Evolutionary conservation across 371 early-diverging fungal species (phyloP), one percentile per base, ranked within the genome.

Genomic region (Mortierella sp.): DNA sequence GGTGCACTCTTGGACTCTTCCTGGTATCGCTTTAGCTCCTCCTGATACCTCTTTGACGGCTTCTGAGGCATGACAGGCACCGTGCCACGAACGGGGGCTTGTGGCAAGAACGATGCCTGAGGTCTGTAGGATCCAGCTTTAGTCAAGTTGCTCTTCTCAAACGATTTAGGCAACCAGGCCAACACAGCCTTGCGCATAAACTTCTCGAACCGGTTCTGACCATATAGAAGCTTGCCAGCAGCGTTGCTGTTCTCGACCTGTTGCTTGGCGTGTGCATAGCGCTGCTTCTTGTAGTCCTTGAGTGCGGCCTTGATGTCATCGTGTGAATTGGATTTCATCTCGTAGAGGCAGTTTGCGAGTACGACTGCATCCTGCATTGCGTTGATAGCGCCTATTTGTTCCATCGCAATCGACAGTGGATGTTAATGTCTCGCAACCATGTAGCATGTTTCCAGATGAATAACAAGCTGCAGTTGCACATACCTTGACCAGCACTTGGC

Each of bases 341-440:
- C 82, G n/a, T 82, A 78, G 50, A 75, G 28, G 54, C 78, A 78
- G 46, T 83, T 83, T 67, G 83, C 76, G 9, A 83, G 77, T 24
- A 83, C 72, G 0, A 83, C 80, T 3, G 83, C 80, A 67, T 83
- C 83, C 31, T 79, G 80, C 74, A 83, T 51, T 9, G 83, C 83
- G 48, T 79, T 83, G 11, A 76, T 73, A 11, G 79, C 83, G 0
- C 74, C 81, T 81, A 44, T 69, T 13, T 21, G 16, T 69, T 69
- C 43, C 9, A 69, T 69, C 43, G 46, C n/a, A n/a, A 46, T 8
- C 1, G 5, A n/a, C 8, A 57, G 40, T 5, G 2, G 69, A 26
- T 69, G 37, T 67, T n/a, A 55, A 24, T 5, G 28, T 6, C 19
- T 40, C 34, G 14, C 19, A 31, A 31, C 21, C 5, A 6, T 1